Conservation (phyloP, 2,329 filamentous ascomycete genomes). For the Aspergillus arachidicola region DNA sequence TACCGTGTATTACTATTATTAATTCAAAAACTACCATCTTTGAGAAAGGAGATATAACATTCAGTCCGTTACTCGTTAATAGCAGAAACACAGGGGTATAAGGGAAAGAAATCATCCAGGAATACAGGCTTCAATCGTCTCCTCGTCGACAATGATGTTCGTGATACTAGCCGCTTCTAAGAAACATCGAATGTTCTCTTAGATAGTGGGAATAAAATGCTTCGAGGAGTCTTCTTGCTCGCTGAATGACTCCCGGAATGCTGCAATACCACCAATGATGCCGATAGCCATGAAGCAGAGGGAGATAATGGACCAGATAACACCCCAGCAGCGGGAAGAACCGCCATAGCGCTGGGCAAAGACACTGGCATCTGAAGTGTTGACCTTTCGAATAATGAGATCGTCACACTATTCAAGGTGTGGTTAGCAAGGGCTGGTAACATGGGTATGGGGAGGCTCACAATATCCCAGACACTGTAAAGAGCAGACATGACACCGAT, state of each 20-base stretch:
- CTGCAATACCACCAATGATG: constrained; percentile 75
- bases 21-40: not conserved
- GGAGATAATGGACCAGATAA: constrained; percentile 76
- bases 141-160: not conserved
- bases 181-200: constrained; percentile 3
- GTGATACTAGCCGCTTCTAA: not conserved
- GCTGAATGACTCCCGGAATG: constrained; percentile 70
- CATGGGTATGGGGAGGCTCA: constrained; percentile 34
- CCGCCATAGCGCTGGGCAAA: constrained; percentile 78
- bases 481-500: constrained; percentile 81
- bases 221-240: constrained; percentile 71
- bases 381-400: constrained; percentile 77
- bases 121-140: not conserved
- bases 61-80: not conserved
- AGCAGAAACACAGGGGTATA: not conserved
- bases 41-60: not conserved
- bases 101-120: not conserved
- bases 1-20: not conserved
- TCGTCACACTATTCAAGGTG: constrained; percentile 65
- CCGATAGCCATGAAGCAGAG: constrained; percentile 70
- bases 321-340: constrained; percentile 78
- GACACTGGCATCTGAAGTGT: constrained; percentile 76
- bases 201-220: constrained; percentile 60
- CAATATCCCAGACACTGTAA: constrained; percentile 82
- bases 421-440: constrained; percentile 5